These are phyloP conservation scores for Yamadazyma atmosphaerica DNA, from an alignment of 1,139 yeast species.

Conservation along the genomic window DNA sequence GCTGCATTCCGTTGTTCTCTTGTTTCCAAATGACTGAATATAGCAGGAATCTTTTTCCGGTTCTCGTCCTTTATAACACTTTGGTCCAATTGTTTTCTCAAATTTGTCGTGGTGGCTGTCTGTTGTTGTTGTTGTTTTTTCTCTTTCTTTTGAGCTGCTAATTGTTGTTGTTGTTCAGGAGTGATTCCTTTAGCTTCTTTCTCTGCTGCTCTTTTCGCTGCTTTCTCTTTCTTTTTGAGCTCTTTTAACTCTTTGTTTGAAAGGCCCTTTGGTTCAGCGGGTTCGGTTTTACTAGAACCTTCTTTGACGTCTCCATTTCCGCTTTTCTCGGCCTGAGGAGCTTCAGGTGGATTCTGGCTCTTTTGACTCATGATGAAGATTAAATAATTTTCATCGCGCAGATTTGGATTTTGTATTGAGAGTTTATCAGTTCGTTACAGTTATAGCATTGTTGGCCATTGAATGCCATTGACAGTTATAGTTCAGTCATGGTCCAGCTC, in stretches of 20 bases:
- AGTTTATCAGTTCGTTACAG: too few relatives aligned
- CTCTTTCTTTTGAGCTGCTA: conserved; percentile 43
- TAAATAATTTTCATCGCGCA: conserved; percentile 1
- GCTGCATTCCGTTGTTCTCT: conserved; percentile 75
- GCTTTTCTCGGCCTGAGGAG: conserved; percentile 19
- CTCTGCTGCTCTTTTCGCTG: conserved; percentile 79
- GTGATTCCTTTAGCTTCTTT: conserved; percentile 55
- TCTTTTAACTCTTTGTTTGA: conserved; percentile 86
- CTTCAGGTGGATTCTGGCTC: conserved; percentile 5
- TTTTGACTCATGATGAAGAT: conserved; percentile 4
- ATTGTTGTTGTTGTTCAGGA: conserved; percentile 42
- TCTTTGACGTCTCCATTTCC: too few relatives aligned
- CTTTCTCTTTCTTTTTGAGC: conserved; percentile 82
- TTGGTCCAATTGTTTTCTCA: conserved; percentile 57
- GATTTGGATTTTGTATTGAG: too few relatives aligned
- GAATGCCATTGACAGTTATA: too few relatives aligned
- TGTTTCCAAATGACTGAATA: conserved; percentile 88
- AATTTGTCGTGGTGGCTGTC: conserved; percentile 46
- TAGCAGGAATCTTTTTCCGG: conserved; percentile 51
- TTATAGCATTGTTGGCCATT: too few relatives aligned
- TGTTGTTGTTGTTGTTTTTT: conserved; percentile 25
- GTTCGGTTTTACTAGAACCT: too few relatives aligned
- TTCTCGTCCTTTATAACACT: conserved; percentile 47
- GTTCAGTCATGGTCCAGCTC: too few relatives aligned
- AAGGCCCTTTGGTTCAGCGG: too few relatives aligned